Conservation (phyloP, 2,329 filamentous ascomycete genomes). For the Penicillium sp. region DNA sequence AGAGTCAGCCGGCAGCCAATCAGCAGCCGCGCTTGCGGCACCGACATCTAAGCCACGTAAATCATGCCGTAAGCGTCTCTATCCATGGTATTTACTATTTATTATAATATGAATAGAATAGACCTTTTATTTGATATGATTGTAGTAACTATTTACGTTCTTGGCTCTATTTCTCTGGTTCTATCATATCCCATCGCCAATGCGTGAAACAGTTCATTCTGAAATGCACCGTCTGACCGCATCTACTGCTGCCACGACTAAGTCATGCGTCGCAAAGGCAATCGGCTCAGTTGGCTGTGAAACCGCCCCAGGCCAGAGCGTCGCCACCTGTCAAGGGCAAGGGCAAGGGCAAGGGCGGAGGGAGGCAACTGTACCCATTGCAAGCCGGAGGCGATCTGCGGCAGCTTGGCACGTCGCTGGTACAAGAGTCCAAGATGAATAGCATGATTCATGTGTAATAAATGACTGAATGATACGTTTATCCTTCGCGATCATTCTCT, state of each 20-base stretch:
- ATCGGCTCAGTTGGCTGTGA: constrained; percentile 4
- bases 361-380: not conserved
- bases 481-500: constrained; percentile 72
- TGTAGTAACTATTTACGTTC: too few relatives aligned
- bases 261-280: not conserved
- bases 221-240: not conserved
- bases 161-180: too few relatives aligned
- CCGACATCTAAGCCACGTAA: constrained; percentile 9
- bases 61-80: not conserved
- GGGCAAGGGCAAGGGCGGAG: not conserved
- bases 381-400: not conserved
- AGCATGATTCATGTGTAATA: not conserved
- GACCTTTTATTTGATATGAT: too few relatives aligned
- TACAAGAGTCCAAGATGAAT: not conserved
- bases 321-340: not conserved
- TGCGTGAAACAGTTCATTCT: not conserved
- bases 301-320: constrained; percentile 10
- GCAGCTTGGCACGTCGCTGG: not conserved
- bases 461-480: not conserved
- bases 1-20: constrained; percentile 1
- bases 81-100: too few relatives aligned
- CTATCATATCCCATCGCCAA: too few relatives aligned
- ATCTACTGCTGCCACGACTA: not conserved
- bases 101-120: too few relatives aligned
- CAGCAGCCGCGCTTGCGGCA: not conserved